Evolutionary conservation across 2,329 filamentous ascomycete species (phyloP).

Genomic region (Teratosphaeria zuluensis): DNA sequence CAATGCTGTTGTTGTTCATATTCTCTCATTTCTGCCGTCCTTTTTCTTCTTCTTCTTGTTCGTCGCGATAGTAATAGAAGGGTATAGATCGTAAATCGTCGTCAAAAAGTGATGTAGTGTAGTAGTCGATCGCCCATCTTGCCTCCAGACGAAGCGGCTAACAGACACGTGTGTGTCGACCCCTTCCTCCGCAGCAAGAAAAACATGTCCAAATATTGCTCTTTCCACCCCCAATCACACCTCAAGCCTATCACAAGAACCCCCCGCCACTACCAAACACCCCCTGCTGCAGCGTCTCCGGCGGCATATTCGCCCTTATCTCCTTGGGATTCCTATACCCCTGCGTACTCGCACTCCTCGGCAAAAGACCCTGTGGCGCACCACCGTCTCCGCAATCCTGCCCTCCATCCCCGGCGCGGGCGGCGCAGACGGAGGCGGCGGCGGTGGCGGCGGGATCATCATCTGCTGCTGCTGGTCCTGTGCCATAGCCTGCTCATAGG

Average conservation of each 20-base stretch:
- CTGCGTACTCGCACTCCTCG: slow-evolving; percentile 15
- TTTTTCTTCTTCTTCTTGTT: neutral
- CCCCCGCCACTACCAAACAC: slow-evolving; percentile 24
- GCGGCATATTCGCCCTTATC: slow-evolving; percentile 42
- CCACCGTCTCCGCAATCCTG: slow-evolving; percentile 30
- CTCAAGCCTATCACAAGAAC: too few relatives aligned
- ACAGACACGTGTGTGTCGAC: too few relatives aligned
- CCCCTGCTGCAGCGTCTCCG: slow-evolving; percentile 34
- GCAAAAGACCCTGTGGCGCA: too few relatives aligned
- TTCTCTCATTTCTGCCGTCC: neutral
- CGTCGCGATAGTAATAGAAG: neutral
- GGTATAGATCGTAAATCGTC: neutral
- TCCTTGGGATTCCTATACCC: slow-evolving; percentile 35
- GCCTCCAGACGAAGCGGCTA: too few relatives aligned
- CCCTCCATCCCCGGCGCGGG: slow-evolving; percentile 14
- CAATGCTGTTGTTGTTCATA: neutral
- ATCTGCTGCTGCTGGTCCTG: slow-evolving; percentile 5
- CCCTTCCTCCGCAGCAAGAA: too few relatives aligned
- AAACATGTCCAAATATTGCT: too few relatives aligned
- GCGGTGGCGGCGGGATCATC: slow-evolving; percentile 18
- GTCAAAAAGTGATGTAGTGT: too few relatives aligned
- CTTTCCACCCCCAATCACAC: too few relatives aligned
- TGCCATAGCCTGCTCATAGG: slow-evolving; percentile 26
- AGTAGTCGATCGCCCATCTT: too few relatives aligned
- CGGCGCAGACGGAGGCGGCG: slow-evolving; percentile 26